Percentiles rank a stretch among this genome's conserved stretches.
Conservation (phyloP, 2,329 filamentous ascomycete species). For the Shiraia sp. region DNA sequence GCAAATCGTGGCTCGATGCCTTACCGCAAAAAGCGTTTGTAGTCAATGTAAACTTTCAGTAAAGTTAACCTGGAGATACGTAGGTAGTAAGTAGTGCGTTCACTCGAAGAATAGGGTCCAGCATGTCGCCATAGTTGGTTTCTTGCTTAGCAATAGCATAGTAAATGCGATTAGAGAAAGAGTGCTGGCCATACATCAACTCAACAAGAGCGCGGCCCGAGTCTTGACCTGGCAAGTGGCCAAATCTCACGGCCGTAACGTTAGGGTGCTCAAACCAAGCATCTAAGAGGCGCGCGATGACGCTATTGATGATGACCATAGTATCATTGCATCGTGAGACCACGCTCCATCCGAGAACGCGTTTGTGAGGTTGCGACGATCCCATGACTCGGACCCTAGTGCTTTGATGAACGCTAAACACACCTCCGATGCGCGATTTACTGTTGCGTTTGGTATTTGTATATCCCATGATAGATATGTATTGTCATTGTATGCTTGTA, state of each 20-base stretch:
- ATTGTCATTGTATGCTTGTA: constrained; percentile 32
- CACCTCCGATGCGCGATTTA: constrained; percentile 11
- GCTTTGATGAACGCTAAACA: constrained; percentile 28
- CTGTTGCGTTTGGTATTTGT: constrained; percentile 18
- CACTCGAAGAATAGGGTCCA: constrained; percentile 6
- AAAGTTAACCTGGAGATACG: constrained; percentile 66
- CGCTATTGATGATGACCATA: constrained; percentile 50
- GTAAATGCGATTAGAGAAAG: constrained; percentile 71
- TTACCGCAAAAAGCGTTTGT: constrained; percentile 69
- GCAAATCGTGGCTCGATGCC: constrained; percentile 70
- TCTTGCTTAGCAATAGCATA: constrained; percentile 76
- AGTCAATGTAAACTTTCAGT: constrained; percentile 81
- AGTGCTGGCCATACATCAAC: constrained; percentile 75
- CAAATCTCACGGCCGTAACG: constrained; percentile 79
- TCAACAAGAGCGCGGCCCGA: constrained; percentile 75
- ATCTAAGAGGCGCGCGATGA: constrained; percentile 73
- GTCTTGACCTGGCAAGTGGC: constrained; percentile 79
- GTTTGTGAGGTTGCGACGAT: neutral
- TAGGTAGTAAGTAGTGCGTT: too few relatives aligned
- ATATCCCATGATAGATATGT: constrained; percentile 29
- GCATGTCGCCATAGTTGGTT: constrained; percentile 62
- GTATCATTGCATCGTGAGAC: constrained; percentile 53
- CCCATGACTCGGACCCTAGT: constrained; percentile 2
- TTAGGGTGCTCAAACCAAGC: constrained; percentile 76
- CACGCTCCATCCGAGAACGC: constrained; percentile 29